Base-by-base conservation (phyloP, 768 basidiomycete species). In the Naematelia aurantialba region DNA sequence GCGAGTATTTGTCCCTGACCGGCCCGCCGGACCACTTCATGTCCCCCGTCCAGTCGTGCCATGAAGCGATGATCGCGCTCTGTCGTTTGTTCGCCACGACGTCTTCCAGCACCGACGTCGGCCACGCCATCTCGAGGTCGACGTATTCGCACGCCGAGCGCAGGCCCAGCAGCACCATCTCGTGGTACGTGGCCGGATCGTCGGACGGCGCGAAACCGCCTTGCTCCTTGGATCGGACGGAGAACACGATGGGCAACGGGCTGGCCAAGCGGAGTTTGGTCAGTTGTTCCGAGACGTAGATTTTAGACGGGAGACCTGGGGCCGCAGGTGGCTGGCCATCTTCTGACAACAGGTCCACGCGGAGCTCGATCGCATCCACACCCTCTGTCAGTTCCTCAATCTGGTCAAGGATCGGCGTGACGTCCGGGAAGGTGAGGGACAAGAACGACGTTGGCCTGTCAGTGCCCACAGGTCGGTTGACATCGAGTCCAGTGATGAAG, bases 141-240 rank as follows among this genome's bases (percentile, higher is more conserved):
- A 98, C 76, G 74, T 92, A 99, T 77, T 98, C 96, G 58, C 90
- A 86, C 5, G 88, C 93, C 34, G 89, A 78, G 52, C 87, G 85
- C 29, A 94, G 75, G 2, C 86, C 93, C 55, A 93, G 83, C 45
- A 84, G 79, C 69, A 94, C 81, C 5, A 97, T 83, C 31, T 85
- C 84, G 55, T 87, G 83, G 10, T 86, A 87, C 59, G 87, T 87
- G 52, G 85, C 83, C 55, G 84, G 79, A 0, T 85, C 85, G 31
- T 81, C 80, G 75, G 94, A 87, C 0, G 93, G 91, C 83, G 91
- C 92, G 17, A 87, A 83, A 4, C 96, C 94, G 21, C 94, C 96
- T 75, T 99, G 93, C 0, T 87, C 83, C 13, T 83, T 81, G 2
- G 91, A 91, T 25, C 96, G 82, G 31, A 94, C 87, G 0, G 96